Evolutionary conservation across 208 protist species (phyloP), one percentile per base, ranked within the genome.

Genomic region (Trypanosoma caninum): DNA sequence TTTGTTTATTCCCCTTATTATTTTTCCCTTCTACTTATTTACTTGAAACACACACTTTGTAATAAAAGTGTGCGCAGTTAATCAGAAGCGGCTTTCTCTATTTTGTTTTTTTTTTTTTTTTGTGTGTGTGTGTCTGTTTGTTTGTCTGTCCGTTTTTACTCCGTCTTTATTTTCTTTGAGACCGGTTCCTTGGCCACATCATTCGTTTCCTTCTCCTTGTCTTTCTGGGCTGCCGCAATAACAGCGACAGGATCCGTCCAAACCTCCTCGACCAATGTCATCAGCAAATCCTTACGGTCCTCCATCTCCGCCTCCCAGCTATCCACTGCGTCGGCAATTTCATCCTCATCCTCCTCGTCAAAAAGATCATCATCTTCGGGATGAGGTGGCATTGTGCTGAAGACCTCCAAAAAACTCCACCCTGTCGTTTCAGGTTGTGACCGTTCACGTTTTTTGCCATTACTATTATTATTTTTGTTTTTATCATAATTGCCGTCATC

Each of bases 271-370:
- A 80, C 74, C 14, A 86, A 59, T 23, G 76, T 42, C 10, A 61
- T 40, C 34, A 93, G 55, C 40, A 93, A 66, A 61, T 71, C 60
- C 67, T 77, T 70, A 51, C 86, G 86, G 64, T 93, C 82, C 6
- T 77, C 71, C 74, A 88, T 82, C 54, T 93, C 86, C 16, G 59
- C 65, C 62, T 90, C 75, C 83, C 86, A 93, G 42, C 83, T 70
- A 6, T 82, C 80, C 13, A 72, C 52, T 10, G 71, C 77, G 8
- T 90, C 82, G 10, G 56, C 74, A 23, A 85, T 6, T 18, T 60
- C 66, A 8, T 56, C 47, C 10, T 56, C 41, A 30, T 69, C 54
- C 51, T 84, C 82, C 33, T 74, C 69, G 41, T 78, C 71, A 44
- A 81, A 35, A 27, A 77, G 78, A 4, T 76, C 66, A 25, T 93